Percentiles rank a stretch among this genome's conserved stretches.
Evolutionary conservation across 164 flowering plant genomes (phyloP).

Genomic region (Cinnamomum micranthum): DNA sequence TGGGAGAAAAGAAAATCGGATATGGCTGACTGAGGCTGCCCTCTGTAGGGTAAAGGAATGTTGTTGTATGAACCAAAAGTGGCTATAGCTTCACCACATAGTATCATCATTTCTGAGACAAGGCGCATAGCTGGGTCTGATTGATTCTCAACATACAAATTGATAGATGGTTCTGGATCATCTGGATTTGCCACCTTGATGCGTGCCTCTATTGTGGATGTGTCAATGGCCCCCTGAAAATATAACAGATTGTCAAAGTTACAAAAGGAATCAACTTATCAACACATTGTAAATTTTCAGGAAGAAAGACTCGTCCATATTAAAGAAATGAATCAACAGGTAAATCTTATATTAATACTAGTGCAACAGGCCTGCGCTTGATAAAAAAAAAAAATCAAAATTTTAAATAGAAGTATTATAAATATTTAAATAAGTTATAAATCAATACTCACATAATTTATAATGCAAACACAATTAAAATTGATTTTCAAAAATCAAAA

Average conservation of each 20-base stretch:
- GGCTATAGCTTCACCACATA: conserved; percentile 91
- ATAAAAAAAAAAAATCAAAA: too few species aligned
- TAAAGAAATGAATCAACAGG: too few species aligned
- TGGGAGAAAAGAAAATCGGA: conserved; percentile 69
- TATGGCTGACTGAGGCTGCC: conserved; percentile 82
- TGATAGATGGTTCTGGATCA: conserved; percentile 83
- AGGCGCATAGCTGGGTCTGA: conserved; percentile 92
- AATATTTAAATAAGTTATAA: too few species aligned
- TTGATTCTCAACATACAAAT: conserved; percentile 87
- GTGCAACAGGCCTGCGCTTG: not conserved
- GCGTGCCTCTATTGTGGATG: conserved; percentile 71
- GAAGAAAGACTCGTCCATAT: not conserved
- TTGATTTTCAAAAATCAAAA: too few species aligned
- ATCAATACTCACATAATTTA: too few species aligned
- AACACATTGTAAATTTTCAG: too few species aligned
- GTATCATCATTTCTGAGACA: conserved; percentile 95
- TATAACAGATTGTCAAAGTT: not conserved
- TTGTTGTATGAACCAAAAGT: conserved; percentile 67
- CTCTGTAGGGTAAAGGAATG: conserved; percentile 89
- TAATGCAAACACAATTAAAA: too few species aligned
- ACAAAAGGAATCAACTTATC: not conserved
- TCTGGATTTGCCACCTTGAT: conserved; percentile 81
- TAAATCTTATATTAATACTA: not conserved
- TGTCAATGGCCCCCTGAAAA: conserved; percentile 78
- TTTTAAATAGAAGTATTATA: too few species aligned